Conservation (phyloP, 306 rosid genomes). For the Quercus glauca region DNA sequence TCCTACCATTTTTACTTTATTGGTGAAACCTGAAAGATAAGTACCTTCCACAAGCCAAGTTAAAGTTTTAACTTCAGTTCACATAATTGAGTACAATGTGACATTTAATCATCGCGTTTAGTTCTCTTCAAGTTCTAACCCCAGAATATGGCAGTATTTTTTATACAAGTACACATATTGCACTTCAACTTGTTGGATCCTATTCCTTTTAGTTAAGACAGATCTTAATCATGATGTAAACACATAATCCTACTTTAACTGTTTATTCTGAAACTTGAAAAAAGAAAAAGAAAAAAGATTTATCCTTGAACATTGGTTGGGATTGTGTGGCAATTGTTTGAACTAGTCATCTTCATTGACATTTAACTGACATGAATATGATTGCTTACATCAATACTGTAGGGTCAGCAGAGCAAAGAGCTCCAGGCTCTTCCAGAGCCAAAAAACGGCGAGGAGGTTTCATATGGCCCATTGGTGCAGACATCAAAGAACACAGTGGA, state of each 20-base stretch:
- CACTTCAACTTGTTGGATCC: neutral
- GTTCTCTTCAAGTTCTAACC: neutral
- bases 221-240: neutral
- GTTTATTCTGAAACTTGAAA: too few relatives aligned
- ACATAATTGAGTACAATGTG: neutral
- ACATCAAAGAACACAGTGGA: slow-evolving; percentile 88
- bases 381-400: slow-evolving; percentile 16
- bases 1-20: neutral
- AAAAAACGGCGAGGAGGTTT: slow-evolving; percentile 33
- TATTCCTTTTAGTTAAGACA: neutral
- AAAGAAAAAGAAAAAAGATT: too few relatives aligned
- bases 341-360: neutral
- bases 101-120: neutral
- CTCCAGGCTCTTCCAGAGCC: slow-evolving; percentile 23
- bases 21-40: neutral
- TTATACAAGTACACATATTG: neutral
- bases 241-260: too few relatives aligned
- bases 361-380: neutral
- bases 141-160: neutral
- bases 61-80: neutral
- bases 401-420: slow-evolving; percentile 43
- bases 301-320: too few relatives aligned
- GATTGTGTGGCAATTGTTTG: neutral
- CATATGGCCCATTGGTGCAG: slow-evolving; percentile 67
- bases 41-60: neutral